Percentiles rank a stretch among this genome's conserved stretches.
Evolutionary conservation across 768 basidiomycete species (phyloP).

Genomic region (Rhodosporidiobolus sp.): DNA sequence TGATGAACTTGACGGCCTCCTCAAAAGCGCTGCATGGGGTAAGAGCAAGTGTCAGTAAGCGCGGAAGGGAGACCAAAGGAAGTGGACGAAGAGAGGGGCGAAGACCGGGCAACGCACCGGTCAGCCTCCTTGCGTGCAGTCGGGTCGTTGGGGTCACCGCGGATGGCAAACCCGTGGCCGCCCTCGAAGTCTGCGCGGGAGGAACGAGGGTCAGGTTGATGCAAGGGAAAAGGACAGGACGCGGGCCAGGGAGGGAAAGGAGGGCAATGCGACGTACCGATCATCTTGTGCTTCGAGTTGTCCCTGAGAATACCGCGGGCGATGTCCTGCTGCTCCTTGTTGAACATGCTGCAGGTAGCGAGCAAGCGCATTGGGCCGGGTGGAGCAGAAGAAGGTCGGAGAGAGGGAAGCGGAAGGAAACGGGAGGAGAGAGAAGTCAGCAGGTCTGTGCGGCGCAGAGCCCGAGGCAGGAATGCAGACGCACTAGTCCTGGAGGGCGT

Average conservation of each 20-base stretch:
- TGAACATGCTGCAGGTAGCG: conserved; percentile 55
- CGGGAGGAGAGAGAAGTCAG: too few relatives aligned
- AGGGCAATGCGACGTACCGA: not conserved
- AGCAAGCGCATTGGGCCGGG: too few relatives aligned
- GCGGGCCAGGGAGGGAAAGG: not conserved
- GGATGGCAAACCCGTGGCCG: conserved; percentile 58
- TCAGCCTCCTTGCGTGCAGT: conserved; percentile 37
- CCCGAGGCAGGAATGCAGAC: not conserved
- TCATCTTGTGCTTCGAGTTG: not conserved
- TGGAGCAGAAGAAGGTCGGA: not conserved
- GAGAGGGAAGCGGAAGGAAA: not conserved
- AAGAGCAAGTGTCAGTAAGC: too few relatives aligned
- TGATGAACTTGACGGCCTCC: not conserved
- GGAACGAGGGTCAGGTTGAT: not conserved
- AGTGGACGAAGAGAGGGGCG: too few relatives aligned
- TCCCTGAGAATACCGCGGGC: conserved; percentile 50
- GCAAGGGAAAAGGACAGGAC: not conserved
- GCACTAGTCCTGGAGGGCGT: conserved; percentile 53
- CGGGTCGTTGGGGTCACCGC: conserved; percentile 43
- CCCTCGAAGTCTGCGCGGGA: conserved; percentile 52
- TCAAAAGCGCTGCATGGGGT: not conserved
- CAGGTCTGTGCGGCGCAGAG: too few relatives aligned
- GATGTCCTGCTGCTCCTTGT: conserved; percentile 51
- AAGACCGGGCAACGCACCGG: too few relatives aligned
- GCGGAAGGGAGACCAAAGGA: too few relatives aligned